Base-by-base conservation (phyloP, 208 protist genomes). In the Balamuthia mandrillaris region DNA sequence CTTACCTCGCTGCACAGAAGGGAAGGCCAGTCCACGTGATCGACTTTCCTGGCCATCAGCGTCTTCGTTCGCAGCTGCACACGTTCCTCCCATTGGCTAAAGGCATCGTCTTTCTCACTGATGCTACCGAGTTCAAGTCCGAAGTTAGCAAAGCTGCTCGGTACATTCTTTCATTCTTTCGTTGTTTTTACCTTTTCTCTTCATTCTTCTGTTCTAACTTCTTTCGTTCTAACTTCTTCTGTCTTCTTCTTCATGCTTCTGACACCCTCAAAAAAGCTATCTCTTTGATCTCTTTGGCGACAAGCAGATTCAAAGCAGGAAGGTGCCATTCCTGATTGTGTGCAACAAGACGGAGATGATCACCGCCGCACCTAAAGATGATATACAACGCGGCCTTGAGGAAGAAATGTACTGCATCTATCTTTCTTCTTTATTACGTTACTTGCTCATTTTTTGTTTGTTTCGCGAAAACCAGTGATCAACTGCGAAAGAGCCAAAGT, bases 281-380 rank as follows among this genome's bases (percentile, higher is more conserved):
- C 29, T 79, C 33, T 79, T 79, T 12, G 70, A 79, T 58, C 70
- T 79, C 47, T 79, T 79, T 35, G 60, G 47, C 70, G 60, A 79
- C 47, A 79, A 79, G 70, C 39, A 21, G 0, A 35, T 79, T n/a
- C 52, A 79, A 42, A 79, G 24, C 47, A 42, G 70, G 60, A 56
- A 35, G 47, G 42, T 29, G 14, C 70, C 70, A 16, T 44, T 79
- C 18, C 70, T 79, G 24, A 58, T 79, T 10, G 70, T 33, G 10
- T 79, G 70, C 47, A 79, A 79, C 47, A 79, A 79, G 70, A 79
- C 7, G 47, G 70, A 79, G 70, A 79, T 79, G 70, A 29, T 79
- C 29, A 79, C 70, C 29, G 70, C 70, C 70, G 60, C 39, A 49
- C 41, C 47, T 52, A 79, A 79, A 49, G 70, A 79, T 3, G 52